Evolutionary conservation across 1,284 basidiomycete genomes (phyloP), one percentile per base, ranked within the genome.

Genomic region (Fomitiporia mediterranea): DNA sequence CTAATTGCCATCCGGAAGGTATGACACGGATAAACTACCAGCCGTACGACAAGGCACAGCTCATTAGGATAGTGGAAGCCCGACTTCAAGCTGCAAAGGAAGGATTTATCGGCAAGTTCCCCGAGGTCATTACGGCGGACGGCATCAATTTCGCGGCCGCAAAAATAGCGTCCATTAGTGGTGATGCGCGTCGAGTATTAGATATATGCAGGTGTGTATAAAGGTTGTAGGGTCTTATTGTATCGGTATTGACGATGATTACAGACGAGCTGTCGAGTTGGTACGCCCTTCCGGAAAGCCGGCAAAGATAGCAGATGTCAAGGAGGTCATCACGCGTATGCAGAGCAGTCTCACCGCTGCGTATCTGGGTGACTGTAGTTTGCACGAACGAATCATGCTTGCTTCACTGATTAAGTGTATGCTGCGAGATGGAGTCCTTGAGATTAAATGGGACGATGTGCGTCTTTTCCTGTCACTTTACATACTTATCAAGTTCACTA

Each of bases 11-110:
- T 28, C 27, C 32, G 40, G 1, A 63, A 94, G 91, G 95, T n/a
- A 94, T 97, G 81, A 86, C 89, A 47, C 86, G 95, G 32, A 94
- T 98, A 64, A 92, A 96, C 62, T 99, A 98, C 72, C 83, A 90
- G 67, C 91, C 97, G 0, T 99, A 99, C 68, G 87, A 81, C 17
- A 86, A 86, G 27, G 67, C 73, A 1, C 90, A 97, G 64, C 78
- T 99, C 2, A 82, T 90, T 56, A 81, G 88, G 63, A 99, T 99
- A 61, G 90, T 98, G 6, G 81, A 85, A 43, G 84, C 91, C 0
- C 82, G 97, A 2, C 73, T 99, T 43, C 71, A 72, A 2, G 82
- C 75, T 49, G 80, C 83, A 1, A 79, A 77, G 52, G 78, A 78
- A 44, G 76, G 77, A 15, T 68, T 82, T 15, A 67, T 69, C 6